Base-by-base conservation (phyloP, 208 protist species). In the Trypanosoma avium region DNA sequence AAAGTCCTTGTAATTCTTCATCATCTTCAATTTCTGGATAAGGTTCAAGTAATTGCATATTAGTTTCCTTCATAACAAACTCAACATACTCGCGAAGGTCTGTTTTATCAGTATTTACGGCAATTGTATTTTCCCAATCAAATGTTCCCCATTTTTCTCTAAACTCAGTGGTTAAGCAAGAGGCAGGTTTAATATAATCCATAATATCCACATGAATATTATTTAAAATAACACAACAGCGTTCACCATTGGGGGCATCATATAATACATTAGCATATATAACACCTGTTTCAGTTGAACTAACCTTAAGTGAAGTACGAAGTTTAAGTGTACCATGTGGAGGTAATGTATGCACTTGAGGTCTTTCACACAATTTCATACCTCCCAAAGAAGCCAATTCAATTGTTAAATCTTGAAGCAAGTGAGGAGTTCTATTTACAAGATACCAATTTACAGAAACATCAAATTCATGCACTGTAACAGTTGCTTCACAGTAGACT, bases 101-200 rank as follows among this genome's bases (percentile, higher is more conserved):
- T 36, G 81, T 74, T 48, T 92, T 89, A 27, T 79, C 75, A 15
- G 95, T 97, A n/a, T 86, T 87, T 2, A 98, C 86, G 42, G 77
- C 76, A 9, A 99, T 90, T 67, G 98, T 98, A 83, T 99, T 99
- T 82, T 99, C 98, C 98, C 98, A 99, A 72, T 98, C 97, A 65
- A 99, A 99, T 75, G 97, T 94, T 33, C 93, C 77, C 98, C 98
- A 99, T 96, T 99, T 99, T 22, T 76, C 73, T 32, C 98, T 88
- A 84, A 99, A 99, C 46, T 97, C 79, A 2, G 79, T 52, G 26
- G 97, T 73, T 8, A 79, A 57, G 71, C 96, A 98, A 15, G 53
- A 70, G 0, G 94, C 87, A 1, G 98, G 97, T 22, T 68, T 71
- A 70, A 99, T 98, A 76, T 99, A 99, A 81, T 99, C 97, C 92